These are phyloP conservation scores for Capronia epimyces DNA, from an alignment of 2,329 filamentous ascomycete species.

Conservation along the genomic window DNA sequence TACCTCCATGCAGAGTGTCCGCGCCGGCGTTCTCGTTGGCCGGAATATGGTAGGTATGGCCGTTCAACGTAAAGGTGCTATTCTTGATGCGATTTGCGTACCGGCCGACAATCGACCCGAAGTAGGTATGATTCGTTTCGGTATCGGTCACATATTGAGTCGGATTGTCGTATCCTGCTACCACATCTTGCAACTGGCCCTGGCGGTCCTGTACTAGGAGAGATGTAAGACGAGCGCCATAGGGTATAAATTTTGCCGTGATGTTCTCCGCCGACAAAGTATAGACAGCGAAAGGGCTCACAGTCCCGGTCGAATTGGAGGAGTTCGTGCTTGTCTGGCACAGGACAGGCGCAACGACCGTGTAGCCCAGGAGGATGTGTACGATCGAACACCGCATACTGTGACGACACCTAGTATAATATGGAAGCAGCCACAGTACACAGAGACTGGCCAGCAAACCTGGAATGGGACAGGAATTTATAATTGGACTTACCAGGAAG, in stretches of 20 bases:
- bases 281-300: conserved; percentile 38
- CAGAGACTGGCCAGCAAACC: not conserved
- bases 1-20: conserved; percentile 50
- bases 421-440: not conserved
- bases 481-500: not conserved
- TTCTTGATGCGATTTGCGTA: conserved; percentile 55
- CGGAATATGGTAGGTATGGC: conserved; percentile 44
- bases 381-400: conserved; percentile 8
- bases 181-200: conserved; percentile 46
- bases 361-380: conserved; percentile 7
- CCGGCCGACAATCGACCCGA: conserved; percentile 46
- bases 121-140: conserved; percentile 45
- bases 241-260: conserved; percentile 45
- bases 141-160: conserved; percentile 42
- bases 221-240: conserved; percentile 45
- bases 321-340: conserved; percentile 20
- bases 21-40: conserved; percentile 48
- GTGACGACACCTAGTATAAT: not conserved
- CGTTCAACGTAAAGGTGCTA: conserved; percentile 50
- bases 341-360: conserved; percentile 11
- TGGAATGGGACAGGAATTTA: not conserved
- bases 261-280: conserved; percentile 45
- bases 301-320: conserved; percentile 8
- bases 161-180: conserved; percentile 48
- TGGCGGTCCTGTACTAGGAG: conserved; percentile 48